Evolutionary conservation across 2,329 filamentous ascomycete species (phyloP), one percentile per base, ranked within the genome.

Genomic region (Dendryphion nanum): DNA sequence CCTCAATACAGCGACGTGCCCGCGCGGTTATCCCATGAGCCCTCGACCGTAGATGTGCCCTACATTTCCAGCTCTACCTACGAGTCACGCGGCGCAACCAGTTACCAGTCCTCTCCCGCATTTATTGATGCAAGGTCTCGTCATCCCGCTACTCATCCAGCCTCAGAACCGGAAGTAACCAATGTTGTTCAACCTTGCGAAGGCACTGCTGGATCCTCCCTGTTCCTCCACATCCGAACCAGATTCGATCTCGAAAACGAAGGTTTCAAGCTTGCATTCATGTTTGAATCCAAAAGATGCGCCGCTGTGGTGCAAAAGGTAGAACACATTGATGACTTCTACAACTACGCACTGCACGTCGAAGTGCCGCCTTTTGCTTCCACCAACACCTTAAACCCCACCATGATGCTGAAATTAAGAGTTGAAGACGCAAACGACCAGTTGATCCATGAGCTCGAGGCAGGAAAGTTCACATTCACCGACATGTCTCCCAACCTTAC

Each of bases 281-380:
- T 83, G 32, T 94, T 95, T 65, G 89, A 88, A n/a, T 75, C 78
- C n/a, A 80, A 85, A 54, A 82, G 83, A 63, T 85, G 82, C 63
- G 74, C 79, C 38, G 82, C 82, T 41, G 76, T 82, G 39, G 73
- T 89, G 17, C 75, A 79, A 31, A 83, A 83, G 59, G 60, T 73
- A 69, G 71, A 69, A 70, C 60, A 74, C 67, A 50, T 79, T 72
- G 68, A 77, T 49, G 77, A 79, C 15, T 71, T 68, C 38, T 86
- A 79, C 61, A 77, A 83, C 45, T 95, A 93, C 65, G 77, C 78
- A 19, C 74, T 95, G 51, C 80, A 78, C 31, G 80, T 82, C 28
- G 82, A 88, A 40, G 86, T 84, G 20, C 90, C 90, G 32, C 76
- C 75, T 2, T 79, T 81, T 48, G 63, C 73, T n/a, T 61, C 70